Percentiles rank a stretch among this genome's conserved stretches.
These are phyloP conservation scores for Aphanomyces stellatus DNA, from an alignment of 352 stramenopile genomes.

Conservation along the genomic window DNA sequence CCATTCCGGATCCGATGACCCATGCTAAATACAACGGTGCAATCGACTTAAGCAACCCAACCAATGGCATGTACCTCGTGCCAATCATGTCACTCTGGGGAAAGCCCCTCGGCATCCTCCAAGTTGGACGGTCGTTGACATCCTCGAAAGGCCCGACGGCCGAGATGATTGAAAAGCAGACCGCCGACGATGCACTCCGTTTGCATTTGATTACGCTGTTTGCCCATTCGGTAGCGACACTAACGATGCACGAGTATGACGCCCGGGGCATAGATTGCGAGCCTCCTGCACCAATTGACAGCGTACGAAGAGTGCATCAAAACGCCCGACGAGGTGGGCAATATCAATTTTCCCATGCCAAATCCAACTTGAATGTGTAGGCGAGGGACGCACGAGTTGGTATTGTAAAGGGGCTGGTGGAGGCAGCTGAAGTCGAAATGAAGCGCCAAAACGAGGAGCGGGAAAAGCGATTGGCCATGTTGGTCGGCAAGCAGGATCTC, in stretches of 20 bases:
- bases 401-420: not conserved
- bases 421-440: not conserved
- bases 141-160: constrained; percentile 16
- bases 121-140: constrained; percentile 39
- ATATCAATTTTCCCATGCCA: not conserved
- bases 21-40: constrained; percentile 63
- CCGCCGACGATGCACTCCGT: constrained; percentile 39
- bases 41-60: constrained; percentile 47
- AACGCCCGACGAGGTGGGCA: constrained; percentile 36
- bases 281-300: constrained; percentile 43
- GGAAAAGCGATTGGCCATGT: not conserved
- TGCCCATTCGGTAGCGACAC: constrained; percentile 27
- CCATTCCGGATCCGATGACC: constrained; percentile 35
- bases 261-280: constrained; percentile 27
- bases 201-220: constrained; percentile 52
- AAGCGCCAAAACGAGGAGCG: not conserved
- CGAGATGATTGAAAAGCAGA: constrained; percentile 35
- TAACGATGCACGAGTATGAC: too few relatives aligned
- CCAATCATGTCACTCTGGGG: constrained; percentile 49
- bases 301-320: constrained; percentile 41
- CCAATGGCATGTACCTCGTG: constrained; percentile 45
- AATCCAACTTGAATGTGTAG: not conserved
- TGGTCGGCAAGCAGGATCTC: too few relatives aligned
- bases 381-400: not conserved
- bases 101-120: constrained; percentile 45